A percentile compares a stretch with the other conserved stretches of the same genome.
Evolutionary conservation across 129 eudicot species (phyloP).

Genomic region (Artemisia tridentata): DNA sequence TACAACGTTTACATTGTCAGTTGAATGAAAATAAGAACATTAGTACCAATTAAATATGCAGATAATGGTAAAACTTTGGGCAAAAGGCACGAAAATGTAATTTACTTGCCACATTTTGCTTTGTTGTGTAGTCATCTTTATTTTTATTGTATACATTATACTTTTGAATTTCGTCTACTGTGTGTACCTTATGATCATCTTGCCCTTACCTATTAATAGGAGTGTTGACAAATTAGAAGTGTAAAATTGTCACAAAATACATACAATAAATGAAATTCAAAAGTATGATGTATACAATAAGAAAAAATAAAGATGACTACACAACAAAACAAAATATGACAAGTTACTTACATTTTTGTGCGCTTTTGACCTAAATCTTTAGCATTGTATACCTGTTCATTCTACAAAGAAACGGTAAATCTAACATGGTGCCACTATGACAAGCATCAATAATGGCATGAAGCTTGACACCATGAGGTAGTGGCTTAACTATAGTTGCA

Average conservation of each 20-base stretch:
- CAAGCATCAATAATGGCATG: slow-evolving; percentile 83
- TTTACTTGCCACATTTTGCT: no score
- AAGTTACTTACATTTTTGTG: no score
- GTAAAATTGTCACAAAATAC: no score
- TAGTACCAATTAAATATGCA: neutral
- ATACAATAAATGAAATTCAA: no score
- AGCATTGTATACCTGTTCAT: slow-evolving; percentile 31
- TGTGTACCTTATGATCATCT: no score
- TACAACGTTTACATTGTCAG: neutral
- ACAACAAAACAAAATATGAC: neutral
- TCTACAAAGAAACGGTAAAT: slow-evolving; percentile 60
- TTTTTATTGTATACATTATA: no score
- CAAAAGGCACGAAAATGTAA: slow-evolving; percentile 37
- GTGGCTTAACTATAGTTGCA: slow-evolving; percentile 70
- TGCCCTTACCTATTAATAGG: no score
- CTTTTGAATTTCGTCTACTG: no score
- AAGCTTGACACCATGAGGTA: slow-evolving; percentile 72
- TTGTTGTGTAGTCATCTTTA: slow-evolving; percentile 35
- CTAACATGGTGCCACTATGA: slow-evolving; percentile 83
- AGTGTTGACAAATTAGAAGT: no score
- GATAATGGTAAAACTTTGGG: neutral
- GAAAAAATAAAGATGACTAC: no score
- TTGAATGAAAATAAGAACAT: neutral
- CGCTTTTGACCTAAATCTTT: neutral
- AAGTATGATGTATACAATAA: no score